A percentile compares a stretch with the other conserved stretches of the same genome.
Conservation (phyloP, 495 filamentous ascomycete genomes). For the Tuber indicum region DNA sequence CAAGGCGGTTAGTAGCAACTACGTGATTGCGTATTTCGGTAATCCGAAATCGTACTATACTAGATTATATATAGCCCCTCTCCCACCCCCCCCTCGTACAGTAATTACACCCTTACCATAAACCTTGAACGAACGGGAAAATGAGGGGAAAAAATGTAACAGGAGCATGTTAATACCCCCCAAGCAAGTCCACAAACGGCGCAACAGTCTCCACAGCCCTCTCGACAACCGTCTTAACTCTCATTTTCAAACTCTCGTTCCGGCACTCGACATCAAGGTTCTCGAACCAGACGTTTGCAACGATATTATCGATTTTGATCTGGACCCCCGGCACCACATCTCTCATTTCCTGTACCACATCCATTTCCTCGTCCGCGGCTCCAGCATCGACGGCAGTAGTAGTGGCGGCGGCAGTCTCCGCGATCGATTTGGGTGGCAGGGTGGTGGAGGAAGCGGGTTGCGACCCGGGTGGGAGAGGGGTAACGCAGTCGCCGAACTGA, state of each 20-base stretch:
- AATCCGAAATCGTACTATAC: neutral
- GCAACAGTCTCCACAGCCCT: constrained; percentile 84
- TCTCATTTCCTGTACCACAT: constrained; percentile 59
- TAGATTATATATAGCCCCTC: neutral
- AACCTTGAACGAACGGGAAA: neutral
- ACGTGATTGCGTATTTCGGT: neutral
- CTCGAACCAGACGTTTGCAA: constrained; percentile 87
- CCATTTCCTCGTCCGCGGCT: constrained; percentile 20
- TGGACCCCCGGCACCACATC: constrained; percentile 75
- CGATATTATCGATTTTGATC: constrained; percentile 80
- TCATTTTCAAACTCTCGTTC: constrained; percentile 63
- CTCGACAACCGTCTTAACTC: constrained; percentile 83
- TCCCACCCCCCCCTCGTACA: neutral
- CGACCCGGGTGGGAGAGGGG: constrained; percentile 65
- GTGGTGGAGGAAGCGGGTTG: constrained; percentile 43
- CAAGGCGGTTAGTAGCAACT: neutral
- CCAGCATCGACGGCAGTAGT: constrained; percentile 22
- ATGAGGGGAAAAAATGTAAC: neutral
- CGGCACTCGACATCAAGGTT: constrained; percentile 79
- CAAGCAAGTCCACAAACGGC: constrained; percentile 50
- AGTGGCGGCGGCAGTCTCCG: constrained; percentile 38
- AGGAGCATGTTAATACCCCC: neutral
- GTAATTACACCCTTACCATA: neutral
- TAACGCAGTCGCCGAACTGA: constrained; percentile 78
- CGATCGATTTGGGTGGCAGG: constrained; percentile 32